phyloP scores from a whole-genome alignment of 495 filamentous ascomycete genomes.

The Penicillium crystallinum region DNA sequence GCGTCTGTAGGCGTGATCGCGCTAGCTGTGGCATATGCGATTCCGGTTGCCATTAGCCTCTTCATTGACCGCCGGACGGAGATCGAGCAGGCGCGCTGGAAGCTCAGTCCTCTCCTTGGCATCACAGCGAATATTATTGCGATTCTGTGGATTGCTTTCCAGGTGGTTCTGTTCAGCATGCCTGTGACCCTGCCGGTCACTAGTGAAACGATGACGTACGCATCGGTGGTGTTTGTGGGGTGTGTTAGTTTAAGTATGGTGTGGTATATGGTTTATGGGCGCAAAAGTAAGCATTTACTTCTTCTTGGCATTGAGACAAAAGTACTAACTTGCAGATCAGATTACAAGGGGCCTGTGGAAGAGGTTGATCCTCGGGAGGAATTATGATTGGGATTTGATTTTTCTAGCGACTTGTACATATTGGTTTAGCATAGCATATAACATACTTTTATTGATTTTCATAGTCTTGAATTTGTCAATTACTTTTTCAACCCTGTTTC shows the following conservation, averaged over 20 bases:
- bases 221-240: slow-evolving; percentile 53
- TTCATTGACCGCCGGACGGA: slow-evolving; percentile 35
- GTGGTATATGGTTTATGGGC: slow-evolving; percentile 62
- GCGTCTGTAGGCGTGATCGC: slow-evolving; percentile 53
- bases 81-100: slow-evolving; percentile 46
- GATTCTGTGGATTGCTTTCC: slow-evolving; percentile 40
- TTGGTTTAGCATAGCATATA: background rate
- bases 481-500: too few species aligned
- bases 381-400: background rate
- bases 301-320: background rate
- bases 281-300: background rate
- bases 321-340: background rate
- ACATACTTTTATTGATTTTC: too few species aligned
- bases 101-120: slow-evolving; percentile 46
- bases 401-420: background rate
- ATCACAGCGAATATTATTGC: slow-evolving; percentile 44
- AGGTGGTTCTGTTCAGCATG: slow-evolving; percentile 35
- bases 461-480: too few species aligned
- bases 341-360: background rate
- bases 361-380: background rate
- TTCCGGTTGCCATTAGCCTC: slow-evolving; percentile 47
- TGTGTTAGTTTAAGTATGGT: slow-evolving; percentile 44
- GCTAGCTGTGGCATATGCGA: slow-evolving; percentile 50
- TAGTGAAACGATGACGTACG: slow-evolving; percentile 47
- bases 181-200: slow-evolving; percentile 33